phyloP scores from a whole-genome alignment of 495 filamentous ascomycete genomes.

The Xylaria castorea region DNA sequence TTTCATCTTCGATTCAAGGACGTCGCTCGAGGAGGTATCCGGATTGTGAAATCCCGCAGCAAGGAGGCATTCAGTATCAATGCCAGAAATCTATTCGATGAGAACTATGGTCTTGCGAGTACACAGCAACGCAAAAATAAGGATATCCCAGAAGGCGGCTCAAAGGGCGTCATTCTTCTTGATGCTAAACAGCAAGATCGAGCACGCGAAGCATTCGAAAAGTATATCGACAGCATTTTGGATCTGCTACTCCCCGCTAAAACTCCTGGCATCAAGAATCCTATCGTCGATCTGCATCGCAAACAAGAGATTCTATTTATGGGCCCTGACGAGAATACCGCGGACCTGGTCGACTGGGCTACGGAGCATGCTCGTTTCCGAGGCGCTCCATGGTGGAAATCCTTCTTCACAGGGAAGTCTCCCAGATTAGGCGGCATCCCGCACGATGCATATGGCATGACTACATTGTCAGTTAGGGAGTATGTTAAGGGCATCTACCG shows the following conservation, averaged over 20 bases:
- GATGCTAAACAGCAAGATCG: constrained; percentile 95
- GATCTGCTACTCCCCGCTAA: constrained; percentile 88
- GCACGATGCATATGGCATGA: constrained; percentile 97
- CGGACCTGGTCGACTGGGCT: constrained; percentile 96
- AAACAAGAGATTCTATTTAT: constrained; percentile 97
- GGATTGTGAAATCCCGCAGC: constrained; percentile 97
- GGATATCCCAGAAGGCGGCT: constrained; percentile 98
- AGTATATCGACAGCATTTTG: constrained; percentile 98
- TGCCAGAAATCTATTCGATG: constrained; percentile 92
- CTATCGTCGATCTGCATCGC: constrained; percentile 92
- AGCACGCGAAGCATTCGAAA: constrained; percentile 89
- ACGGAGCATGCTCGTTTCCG: constrained; percentile 89
- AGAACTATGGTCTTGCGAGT: constrained; percentile 98
- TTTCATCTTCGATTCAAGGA: constrained; percentile 98
- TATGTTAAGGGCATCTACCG: constrained; percentile 97
- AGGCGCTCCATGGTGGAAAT: constrained; percentile 99
- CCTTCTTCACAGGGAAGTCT: constrained; percentile 98
- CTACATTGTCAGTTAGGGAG: constrained; percentile 92
- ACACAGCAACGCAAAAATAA: constrained; percentile 99
- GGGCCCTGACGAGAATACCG: constrained; percentile 99
- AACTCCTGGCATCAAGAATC: constrained; percentile 97
- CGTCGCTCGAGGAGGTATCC: constrained; percentile 95
- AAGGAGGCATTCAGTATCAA: constrained; percentile 96
- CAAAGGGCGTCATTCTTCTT: constrained; percentile 95
- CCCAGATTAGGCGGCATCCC: constrained; percentile 95